phyloP scores from a whole-genome alignment of 108 stramenopile species.

The Conticribra weissflogii region DNA sequence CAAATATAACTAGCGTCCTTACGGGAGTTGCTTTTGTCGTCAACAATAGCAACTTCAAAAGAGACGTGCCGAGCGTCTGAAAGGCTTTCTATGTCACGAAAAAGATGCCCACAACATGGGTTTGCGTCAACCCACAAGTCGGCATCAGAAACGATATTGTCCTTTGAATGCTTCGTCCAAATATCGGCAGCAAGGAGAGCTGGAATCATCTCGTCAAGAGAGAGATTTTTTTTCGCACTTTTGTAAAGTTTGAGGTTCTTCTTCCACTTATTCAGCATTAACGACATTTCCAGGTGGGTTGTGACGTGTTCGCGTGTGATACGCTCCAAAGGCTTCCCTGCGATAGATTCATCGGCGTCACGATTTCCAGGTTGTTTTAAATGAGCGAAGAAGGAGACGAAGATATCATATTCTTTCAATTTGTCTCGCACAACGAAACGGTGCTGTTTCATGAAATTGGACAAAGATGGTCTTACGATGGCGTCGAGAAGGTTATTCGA shows the following conservation, averaged over 20 bases:
- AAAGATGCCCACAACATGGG: background rate
- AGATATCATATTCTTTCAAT: conserved; percentile 11
- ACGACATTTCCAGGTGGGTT: conserved; percentile 2
- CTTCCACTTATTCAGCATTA: conserved; percentile 2
- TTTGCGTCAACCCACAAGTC: background rate
- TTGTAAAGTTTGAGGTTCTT: background rate
- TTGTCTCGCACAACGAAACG: conserved; percentile 25
- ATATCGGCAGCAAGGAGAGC: conserved; percentile 6
- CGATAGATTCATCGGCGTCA: background rate
- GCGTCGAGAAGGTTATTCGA: background rate
- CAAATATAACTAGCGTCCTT: background rate
- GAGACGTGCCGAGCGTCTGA: background rate
- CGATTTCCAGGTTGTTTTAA: background rate
- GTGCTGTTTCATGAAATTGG: conserved; percentile 20
- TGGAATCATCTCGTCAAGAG: conserved; percentile 1
- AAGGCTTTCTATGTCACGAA: background rate
- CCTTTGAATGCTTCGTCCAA: background rate
- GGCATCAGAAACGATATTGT: background rate
- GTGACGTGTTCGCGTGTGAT: conserved; percentile 10
- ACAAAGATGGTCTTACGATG: conserved; percentile 2
- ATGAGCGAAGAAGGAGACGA: conserved; percentile 3
- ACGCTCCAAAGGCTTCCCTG: background rate
- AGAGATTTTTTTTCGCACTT: background rate
- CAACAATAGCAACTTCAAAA: background rate
- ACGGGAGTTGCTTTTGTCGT: background rate